Evolutionary conservation across 2,329 filamentous ascomycete genomes (phyloP).

Genomic region (Westerdykella ornata): DNA sequence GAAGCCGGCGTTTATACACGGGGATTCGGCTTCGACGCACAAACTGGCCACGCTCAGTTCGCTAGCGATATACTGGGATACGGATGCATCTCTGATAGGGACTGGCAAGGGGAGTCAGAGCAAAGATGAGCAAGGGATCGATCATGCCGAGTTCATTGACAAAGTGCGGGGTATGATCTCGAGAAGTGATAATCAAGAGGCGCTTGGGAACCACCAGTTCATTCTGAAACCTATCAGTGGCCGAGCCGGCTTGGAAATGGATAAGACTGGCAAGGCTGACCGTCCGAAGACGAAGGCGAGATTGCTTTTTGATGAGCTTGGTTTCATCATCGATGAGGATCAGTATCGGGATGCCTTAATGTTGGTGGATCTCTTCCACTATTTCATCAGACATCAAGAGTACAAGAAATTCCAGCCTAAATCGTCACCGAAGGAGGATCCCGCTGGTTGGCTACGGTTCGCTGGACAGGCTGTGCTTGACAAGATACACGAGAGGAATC

Average conservation of each 20-base stretch:
- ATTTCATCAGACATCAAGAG: conserved; percentile 95
- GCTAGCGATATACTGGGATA: conserved; percentile 96
- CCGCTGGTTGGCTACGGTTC: conserved; percentile 85
- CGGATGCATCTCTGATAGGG: conserved; percentile 76
- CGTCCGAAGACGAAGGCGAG: conserved; percentile 84
- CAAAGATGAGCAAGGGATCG: conserved; percentile 52
- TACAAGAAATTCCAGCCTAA: conserved; percentile 92
- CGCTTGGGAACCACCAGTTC: conserved; percentile 66
- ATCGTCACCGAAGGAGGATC: conserved; percentile 77
- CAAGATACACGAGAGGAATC: conserved; percentile 93
- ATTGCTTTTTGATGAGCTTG: conserved; percentile 92
- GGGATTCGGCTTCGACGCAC: conserved; percentile 73
- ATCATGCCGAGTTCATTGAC: conserved; percentile 69
- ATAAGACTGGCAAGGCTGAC: conserved; percentile 78
- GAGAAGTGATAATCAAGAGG: conserved; percentile 53
- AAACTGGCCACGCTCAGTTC: conserved; percentile 89
- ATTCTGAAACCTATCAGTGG: conserved; percentile 94
- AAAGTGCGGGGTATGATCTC: conserved; percentile 75
- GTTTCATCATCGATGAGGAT: conserved; percentile 92
- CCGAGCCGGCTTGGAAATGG: conserved; percentile 86
- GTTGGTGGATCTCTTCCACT: conserved; percentile 98
- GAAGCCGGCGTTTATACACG: conserved; percentile 93
- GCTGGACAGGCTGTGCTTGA: conserved; percentile 80
- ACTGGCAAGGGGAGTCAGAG: conserved; percentile 67
- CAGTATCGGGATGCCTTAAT: conserved; percentile 96